These are phyloP conservation scores for Phytophthora gonapodyides DNA, from an alignment of 352 stramenopile species.

Conservation along the genomic window DNA sequence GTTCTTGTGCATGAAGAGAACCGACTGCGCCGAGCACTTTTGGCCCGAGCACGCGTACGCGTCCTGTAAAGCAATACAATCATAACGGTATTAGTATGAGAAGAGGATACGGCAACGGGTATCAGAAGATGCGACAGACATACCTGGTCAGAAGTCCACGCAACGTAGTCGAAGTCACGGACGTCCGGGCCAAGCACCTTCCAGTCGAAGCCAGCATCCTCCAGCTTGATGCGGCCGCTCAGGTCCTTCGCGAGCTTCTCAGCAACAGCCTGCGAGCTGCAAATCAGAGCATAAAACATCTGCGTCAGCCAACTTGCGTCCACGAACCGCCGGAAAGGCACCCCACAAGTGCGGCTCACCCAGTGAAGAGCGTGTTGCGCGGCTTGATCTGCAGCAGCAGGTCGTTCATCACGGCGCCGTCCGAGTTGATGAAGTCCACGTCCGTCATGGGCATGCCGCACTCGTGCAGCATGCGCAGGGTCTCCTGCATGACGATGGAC, in stretches of 20 bases:
- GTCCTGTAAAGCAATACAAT: conserved; percentile 59
- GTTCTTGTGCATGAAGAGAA: conserved; percentile 99
- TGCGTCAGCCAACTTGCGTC: not conserved
- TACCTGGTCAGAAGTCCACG: conserved; percentile 96
- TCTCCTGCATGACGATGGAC: conserved; percentile 98
- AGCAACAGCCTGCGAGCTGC: conserved; percentile 89
- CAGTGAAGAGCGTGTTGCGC: conserved; percentile 98
- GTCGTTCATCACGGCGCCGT: conserved; percentile 94
- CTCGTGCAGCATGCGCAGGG: conserved; percentile 93
- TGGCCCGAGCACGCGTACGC: conserved; percentile 98
- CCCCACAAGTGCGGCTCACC: conserved; percentile 41
- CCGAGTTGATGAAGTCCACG: conserved; percentile 97
- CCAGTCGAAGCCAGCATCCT: conserved; percentile 99
- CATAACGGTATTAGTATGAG: too few relatives aligned
- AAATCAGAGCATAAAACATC: conserved; percentile 17
- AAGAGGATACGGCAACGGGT: too few relatives aligned
- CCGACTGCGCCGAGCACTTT: conserved; percentile 99
- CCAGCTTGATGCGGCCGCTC: conserved; percentile 93
- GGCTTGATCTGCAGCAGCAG: conserved; percentile 94
- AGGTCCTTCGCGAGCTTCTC: conserved; percentile 94
- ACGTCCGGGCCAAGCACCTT: conserved; percentile 97
- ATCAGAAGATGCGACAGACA: conserved; percentile 1
- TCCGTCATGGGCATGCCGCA: conserved; percentile 96
- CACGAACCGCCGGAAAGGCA: not conserved
- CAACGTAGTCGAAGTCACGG: conserved; percentile 96